phyloP scores from a whole-genome alignment of 1,284 basidiomycete genomes.

The Cerioporus squamosus region DNA sequence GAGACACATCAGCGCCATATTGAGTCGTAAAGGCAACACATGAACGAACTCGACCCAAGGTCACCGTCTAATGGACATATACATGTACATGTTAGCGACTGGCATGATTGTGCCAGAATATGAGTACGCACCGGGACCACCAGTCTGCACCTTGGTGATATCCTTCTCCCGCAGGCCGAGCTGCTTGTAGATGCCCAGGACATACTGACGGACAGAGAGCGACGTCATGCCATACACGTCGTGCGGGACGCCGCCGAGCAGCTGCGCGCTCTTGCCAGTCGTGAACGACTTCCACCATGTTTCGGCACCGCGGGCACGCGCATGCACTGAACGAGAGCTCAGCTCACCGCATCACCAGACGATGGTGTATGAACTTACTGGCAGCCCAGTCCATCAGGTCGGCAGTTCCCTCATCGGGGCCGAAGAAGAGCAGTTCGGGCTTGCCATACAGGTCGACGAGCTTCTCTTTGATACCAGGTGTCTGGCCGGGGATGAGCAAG shows the following conservation, averaged over 20 bases:
- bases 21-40: neutral
- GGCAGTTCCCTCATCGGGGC: slow-evolving; percentile 98
- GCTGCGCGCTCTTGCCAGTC: slow-evolving; percentile 94
- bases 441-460: slow-evolving; percentile 91
- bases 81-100: neutral
- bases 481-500: slow-evolving; percentile 88
- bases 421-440: slow-evolving; percentile 97
- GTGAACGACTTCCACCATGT: slow-evolving; percentile 99
- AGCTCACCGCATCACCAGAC: slow-evolving; percentile 7
- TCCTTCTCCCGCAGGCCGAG: slow-evolving; percentile 96
- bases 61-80: slow-evolving; percentile 75
- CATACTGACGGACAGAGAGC: slow-evolving; percentile 93
- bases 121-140: slow-evolving; percentile 74
- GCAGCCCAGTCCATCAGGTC: slow-evolving; percentile 99
- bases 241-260: slow-evolving; percentile 91
- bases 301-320: slow-evolving; percentile 83
- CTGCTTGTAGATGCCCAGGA: slow-evolving; percentile 94
- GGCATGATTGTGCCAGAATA: no score
- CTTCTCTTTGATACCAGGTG: slow-evolving; percentile 95
- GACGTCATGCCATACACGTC: slow-evolving; percentile 91
- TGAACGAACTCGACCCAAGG: slow-evolving; percentile 84
- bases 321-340: slow-evolving; percentile 62
- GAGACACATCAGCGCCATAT: slow-evolving; percentile 7
- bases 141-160: slow-evolving; percentile 98
- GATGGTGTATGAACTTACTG: slow-evolving; percentile 56